These are phyloP conservation scores for Theileria orientalis DNA, from an alignment of 169 alveolate genomes.

Conservation along the genomic window DNA sequence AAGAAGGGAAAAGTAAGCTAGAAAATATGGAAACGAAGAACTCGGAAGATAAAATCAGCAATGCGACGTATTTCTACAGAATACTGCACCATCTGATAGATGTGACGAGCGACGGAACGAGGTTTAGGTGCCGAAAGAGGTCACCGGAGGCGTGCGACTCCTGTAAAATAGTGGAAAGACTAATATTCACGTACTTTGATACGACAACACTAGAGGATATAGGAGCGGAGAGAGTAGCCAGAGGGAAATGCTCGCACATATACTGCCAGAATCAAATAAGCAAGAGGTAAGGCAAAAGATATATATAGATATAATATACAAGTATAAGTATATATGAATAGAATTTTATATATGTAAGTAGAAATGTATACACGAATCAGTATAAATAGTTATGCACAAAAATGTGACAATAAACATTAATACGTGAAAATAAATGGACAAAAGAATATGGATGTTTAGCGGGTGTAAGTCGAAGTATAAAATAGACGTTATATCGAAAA, in stretches of 20 bases:
- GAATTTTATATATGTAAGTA: too few species aligned
- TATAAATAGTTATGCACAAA: too few species aligned
- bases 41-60: constrained; percentile 11
- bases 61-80: constrained; percentile 23
- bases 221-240: background rate
- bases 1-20: background rate
- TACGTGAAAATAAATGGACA: background rate
- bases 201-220: constrained; percentile 61
- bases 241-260: constrained; percentile 43
- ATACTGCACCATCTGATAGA: constrained; percentile 12
- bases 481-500: constrained; percentile 39
- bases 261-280: constrained; percentile 34
- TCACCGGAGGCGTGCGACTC: constrained; percentile 38
- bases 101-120: constrained; percentile 29
- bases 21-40: background rate
- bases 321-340: too few species aligned
- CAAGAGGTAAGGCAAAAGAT: background rate
- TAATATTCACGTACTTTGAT: constrained; percentile 43
- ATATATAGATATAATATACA: too few species aligned
- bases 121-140: constrained; percentile 37
- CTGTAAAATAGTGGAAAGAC: constrained; percentile 31
- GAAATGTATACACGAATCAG: too few species aligned
- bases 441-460: background rate
- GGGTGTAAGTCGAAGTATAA: constrained; percentile 30
- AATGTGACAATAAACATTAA: too few species aligned